These are phyloP conservation scores for Hanseniaspora lindneri DNA, from an alignment of 805 yeast species.

Conservation along the genomic window DNA sequence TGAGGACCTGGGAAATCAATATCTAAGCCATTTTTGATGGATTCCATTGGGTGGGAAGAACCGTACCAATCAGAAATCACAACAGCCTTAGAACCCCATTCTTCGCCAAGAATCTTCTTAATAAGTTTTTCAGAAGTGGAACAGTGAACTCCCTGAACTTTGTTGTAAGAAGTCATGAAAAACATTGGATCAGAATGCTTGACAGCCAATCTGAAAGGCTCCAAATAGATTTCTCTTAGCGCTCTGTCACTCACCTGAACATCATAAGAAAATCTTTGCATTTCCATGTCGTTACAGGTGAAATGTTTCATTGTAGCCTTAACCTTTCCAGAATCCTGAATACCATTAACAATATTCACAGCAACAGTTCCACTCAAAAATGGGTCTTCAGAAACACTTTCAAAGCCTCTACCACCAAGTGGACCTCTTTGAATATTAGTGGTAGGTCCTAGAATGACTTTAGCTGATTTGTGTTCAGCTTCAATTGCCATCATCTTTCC, in stretches of 20 bases:
- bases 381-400: constrained; percentile 54
- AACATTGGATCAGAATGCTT: constrained; percentile 41
- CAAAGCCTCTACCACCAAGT: constrained; percentile 52
- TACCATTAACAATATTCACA: constrained; percentile 40
- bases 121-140: constrained; percentile 37
- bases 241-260: constrained; percentile 47
- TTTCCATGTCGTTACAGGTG: constrained; percentile 52
- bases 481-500: constrained; percentile 45
- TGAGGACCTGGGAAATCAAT: constrained; percentile 60
- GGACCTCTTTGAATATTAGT: constrained; percentile 47
- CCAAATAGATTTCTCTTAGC: constrained; percentile 50
- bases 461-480: constrained; percentile 43
- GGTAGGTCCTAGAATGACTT: constrained; percentile 40
- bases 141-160: constrained; percentile 48
- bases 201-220: constrained; percentile 51
- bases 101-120: constrained; percentile 38
- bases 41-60: constrained; percentile 35
- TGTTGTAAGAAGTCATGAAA: constrained; percentile 54
- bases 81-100: constrained; percentile 48
- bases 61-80: constrained; percentile 60
- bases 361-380: constrained; percentile 37
- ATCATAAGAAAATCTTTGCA: constrained; percentile 39
- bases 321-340: constrained; percentile 37
- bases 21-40: constrained; percentile 46
- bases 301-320: constrained; percentile 51